phyloP scores from a whole-genome alignment of 148 eudicot genomes.

The Rhododendron henanense region DNA sequence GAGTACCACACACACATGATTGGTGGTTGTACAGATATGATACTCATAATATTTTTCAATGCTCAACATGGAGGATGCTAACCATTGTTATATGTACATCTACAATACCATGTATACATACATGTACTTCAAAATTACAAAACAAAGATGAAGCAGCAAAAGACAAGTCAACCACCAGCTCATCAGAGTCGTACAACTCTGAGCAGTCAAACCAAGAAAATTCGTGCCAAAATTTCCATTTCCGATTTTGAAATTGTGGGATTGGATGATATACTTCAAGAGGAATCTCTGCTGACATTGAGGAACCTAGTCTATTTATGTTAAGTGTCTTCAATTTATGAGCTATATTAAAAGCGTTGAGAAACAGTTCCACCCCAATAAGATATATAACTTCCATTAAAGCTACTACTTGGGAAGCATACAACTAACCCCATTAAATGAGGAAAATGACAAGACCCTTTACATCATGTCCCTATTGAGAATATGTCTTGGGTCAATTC shows the following conservation, averaged over 20 bases:
- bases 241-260: background rate
- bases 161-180: slow-evolving; percentile 11
- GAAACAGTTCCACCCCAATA: background rate
- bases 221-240: background rate
- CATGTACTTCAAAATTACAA: background rate
- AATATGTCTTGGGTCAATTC: slow-evolving; percentile 4
- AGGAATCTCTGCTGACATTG: slow-evolving; percentile 7
- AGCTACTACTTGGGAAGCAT: background rate
- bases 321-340: slow-evolving; percentile 1
- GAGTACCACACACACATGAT: background rate
- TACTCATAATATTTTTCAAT: background rate
- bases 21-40: background rate
- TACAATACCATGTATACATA: background rate
- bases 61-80: background rate
- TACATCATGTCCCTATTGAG: background rate
- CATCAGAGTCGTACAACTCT: background rate
- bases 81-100: background rate
- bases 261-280: background rate
- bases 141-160: slow-evolving; percentile 2
- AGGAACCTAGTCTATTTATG: background rate
- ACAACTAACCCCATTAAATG: slow-evolving; percentile 14
- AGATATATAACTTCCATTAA: background rate
- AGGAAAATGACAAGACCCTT: slow-evolving; percentile 15
- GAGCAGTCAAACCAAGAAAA: slow-evolving; percentile 25
- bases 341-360: background rate